Evolutionary conservation across 1,139 yeast species (phyloP), one percentile per base, ranked within the genome.

Genomic region (Saccharomycopsis crataegensis): DNA sequence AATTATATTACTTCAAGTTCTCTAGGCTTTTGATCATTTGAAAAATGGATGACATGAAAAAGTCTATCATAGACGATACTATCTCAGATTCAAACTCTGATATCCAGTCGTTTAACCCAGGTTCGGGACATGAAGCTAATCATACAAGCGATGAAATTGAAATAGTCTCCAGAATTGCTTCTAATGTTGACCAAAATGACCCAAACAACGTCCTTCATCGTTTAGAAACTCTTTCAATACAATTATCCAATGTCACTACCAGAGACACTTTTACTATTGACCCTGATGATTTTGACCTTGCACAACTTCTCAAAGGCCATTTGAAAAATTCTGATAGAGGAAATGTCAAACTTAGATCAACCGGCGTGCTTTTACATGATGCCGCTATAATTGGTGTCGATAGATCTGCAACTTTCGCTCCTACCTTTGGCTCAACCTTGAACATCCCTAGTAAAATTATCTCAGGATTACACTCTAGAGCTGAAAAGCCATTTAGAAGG

Each of bases 311-410:
- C 44, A 50, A 64, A 32, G 60, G 62, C 22, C 62, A 71, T 56
- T 60, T 63, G 7, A 56, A 58, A n/a, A 60, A 64, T 11, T 62
- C 74, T 1, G 61, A 63, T 34, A 71, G 71, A 43, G 75, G 76
- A 60, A 80, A 11, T 11, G 11, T 34, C 9, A 34, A 34, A 34
- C 37, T 34, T 34, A 34, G 37, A 34, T 34, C 37, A 8, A 34
- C 37, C 11, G 37, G 37, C 9, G 37, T 34, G 11, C 9, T 34
- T 8, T 34, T 34, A 11, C 9, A 34, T 8, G 37, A 34, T 11
- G 37, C 11, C 11, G 37, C 37, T 34, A 34, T 11, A 34, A 34
- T 34, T 34, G 37, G 37, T 34, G 9, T 34, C 37, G 37, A 34
- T 57, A 64, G 67, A 54, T 61, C 70, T 2, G 66, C 66, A 52